Evolutionary conservation across 345 rosid species (phyloP).

Genomic region (Litchi chinensis): DNA sequence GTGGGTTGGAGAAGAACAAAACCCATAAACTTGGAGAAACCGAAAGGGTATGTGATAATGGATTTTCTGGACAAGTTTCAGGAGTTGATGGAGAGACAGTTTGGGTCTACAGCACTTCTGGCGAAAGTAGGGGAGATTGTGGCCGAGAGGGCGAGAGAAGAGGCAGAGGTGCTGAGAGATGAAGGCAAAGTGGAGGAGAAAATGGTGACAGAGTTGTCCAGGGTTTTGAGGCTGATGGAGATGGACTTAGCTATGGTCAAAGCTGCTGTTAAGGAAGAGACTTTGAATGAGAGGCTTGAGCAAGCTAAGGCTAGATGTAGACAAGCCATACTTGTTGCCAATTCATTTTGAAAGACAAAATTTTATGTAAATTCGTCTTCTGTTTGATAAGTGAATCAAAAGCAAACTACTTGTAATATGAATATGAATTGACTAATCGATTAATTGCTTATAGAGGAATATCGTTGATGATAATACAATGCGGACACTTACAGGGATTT

Average conservation of each 20-base stretch:
- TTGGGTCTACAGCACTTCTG: constrained; percentile 73
- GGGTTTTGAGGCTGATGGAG: constrained; percentile 92
- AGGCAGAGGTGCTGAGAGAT: constrained; percentile 79
- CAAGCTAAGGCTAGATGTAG: constrained; percentile 88
- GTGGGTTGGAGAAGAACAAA: constrained; percentile 88
- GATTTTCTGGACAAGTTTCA: constrained; percentile 79
- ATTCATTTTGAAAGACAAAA: constrained; percentile 50
- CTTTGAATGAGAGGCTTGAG: constrained; percentile 67
- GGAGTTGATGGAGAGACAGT: constrained; percentile 71
- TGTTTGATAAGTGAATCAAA: background rate
- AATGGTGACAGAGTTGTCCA: constrained; percentile 82
- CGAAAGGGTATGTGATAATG: constrained; percentile 76
- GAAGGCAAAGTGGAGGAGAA: constrained; percentile 83
- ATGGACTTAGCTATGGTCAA: constrained; percentile 97
- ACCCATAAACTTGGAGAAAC: constrained; percentile 66
- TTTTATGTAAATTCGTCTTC: background rate
- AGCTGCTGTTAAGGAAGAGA: constrained; percentile 82
- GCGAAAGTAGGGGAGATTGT: constrained; percentile 84
- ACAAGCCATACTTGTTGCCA: constrained; percentile 89
- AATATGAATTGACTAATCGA: background rate
- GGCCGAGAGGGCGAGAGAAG: constrained; percentile 88
- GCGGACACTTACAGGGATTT: background rate
- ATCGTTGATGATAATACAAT: background rate
- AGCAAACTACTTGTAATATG: background rate
- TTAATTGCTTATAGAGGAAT: background rate